Evolutionary conservation across 2,329 filamentous ascomycete species (phyloP).

Genomic region (Ophiosphaerella narmari): DNA sequence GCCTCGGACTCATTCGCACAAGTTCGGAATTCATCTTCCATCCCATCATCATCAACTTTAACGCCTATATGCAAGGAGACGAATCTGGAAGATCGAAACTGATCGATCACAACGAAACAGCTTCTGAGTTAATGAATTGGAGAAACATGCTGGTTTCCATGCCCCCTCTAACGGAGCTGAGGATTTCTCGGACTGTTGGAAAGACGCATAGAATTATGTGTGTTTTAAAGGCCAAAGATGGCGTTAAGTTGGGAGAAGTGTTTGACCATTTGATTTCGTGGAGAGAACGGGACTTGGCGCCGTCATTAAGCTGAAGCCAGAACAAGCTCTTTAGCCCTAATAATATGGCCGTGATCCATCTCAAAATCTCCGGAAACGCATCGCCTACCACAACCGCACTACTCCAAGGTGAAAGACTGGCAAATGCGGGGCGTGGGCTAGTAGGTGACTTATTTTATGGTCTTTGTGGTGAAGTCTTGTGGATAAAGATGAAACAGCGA

Average conservation of each 20-base stretch:
- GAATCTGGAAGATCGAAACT: constrained; percentile 1
- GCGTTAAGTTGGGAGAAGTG: constrained; percentile 5
- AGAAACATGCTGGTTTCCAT: constrained; percentile 7
- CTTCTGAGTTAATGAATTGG: background rate
- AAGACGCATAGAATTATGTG: background rate
- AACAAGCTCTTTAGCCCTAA: too few relatives aligned
- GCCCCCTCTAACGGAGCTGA: constrained; percentile 5
- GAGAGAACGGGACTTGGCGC: background rate
- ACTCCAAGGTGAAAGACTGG: too few relatives aligned
- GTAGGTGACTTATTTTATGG: too few relatives aligned
- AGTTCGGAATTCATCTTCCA: constrained; percentile 5
- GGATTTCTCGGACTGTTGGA: background rate
- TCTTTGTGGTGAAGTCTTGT: too few relatives aligned
- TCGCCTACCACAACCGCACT: too few relatives aligned
- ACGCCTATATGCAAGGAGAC: constrained; percentile 1
- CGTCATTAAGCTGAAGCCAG: too few relatives aligned
- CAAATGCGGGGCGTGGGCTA: too few relatives aligned
- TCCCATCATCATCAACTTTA: constrained; percentile 3
- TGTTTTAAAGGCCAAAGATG: background rate
- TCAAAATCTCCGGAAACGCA: too few relatives aligned
- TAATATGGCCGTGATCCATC: too few relatives aligned
- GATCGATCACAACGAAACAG: background rate
- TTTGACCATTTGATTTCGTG: constrained; percentile 2
- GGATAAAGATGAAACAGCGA: too few relatives aligned
- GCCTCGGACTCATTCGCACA: constrained; percentile 3